Base-by-base conservation (phyloP, 495 filamentous ascomycete genomes). In the Trichoderma erinaceum region DNA sequence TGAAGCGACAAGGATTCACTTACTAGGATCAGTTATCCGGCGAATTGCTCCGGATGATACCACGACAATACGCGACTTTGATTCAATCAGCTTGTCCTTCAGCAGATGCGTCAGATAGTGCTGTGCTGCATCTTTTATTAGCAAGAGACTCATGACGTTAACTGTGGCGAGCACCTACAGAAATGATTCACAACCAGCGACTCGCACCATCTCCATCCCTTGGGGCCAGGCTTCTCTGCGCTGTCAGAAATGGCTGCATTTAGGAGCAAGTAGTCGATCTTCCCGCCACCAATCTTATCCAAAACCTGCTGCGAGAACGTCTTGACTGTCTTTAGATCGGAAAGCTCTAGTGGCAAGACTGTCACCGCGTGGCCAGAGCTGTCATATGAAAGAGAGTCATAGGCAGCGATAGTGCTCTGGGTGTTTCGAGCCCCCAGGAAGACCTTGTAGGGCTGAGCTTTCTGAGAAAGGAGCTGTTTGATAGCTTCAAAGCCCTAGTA, bases 391-490 rank as follows among this genome's bases (percentile, higher is more conserved):
- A 81, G 73, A 0, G 50, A 64, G 67, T 75, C 72, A 70, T 75
- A 83, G 11, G 77, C 79, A 0, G 73, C 72, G 56, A 75, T 68
- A 23, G 79, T 75, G 4, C 69, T 70, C 69, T 73, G 38, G 3
- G 73, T 69, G 61, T 82, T 75, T 11, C 80, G 76, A 5, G 77
- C 80, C 35, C 79, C 80, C 61, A 83, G 75, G 67, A 82, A 78
- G 67, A 82, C 74, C n/a, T 73, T 76, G 70, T 81, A 78, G 0
- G 78, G 75, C 64, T 76, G 69, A 6, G 75, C 56, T 63, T 80
- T 76, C 13, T 35, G 65, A 23, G 81, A 76, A 23, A 52, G 56
- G 65, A 81, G 74, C 52, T 80, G 76, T 56, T 76, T 80, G 65
- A 81, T 71, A 11, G 75, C 69, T 65, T 82, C 79, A 66, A 82